A percentile compares a stretch with the other conserved stretches of the same genome.
These are phyloP conservation scores for Inonotus hispidus DNA, from an alignment of 1,284 basidiomycete species.

Conservation along the genomic window DNA sequence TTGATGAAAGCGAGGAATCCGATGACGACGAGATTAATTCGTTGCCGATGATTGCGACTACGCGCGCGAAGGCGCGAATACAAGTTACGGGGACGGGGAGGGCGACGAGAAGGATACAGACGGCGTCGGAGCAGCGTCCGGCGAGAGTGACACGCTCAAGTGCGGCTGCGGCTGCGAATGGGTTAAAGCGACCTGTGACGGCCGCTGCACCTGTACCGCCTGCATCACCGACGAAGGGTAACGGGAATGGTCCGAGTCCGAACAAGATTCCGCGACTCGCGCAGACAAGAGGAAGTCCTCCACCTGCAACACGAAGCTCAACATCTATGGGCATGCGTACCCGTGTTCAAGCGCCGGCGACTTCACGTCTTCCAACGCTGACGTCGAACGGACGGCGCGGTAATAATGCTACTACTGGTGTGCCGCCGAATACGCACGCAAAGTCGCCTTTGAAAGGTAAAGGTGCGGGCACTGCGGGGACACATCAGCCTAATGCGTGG, in stretches of 20 bases:
- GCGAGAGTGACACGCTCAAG: conserved; percentile 70
- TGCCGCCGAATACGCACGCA: conserved; percentile 49
- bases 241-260: conserved; percentile 41
- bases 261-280: conserved; percentile 76
- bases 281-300: conserved; percentile 29
- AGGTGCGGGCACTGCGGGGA: conserved; percentile 21
- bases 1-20: conserved; percentile 44
- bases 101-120: conserved; percentile 38
- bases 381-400: conserved; percentile 43
- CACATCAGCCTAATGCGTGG: conserved; percentile 52
- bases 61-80: conserved; percentile 9
- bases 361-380: conserved; percentile 68
- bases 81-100: conserved; percentile 29
- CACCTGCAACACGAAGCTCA: conserved; percentile 16
- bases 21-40: conserved; percentile 52
- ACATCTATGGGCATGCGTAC: conserved; percentile 17
- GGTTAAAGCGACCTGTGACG: conserved; percentile 33
- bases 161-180: conserved; percentile 44
- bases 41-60: conserved; percentile 53
- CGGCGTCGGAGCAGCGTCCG: conserved; percentile 63
- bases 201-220: conserved; percentile 25
- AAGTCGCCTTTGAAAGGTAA: conserved; percentile 1
- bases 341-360: conserved; percentile 52
- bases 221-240: conserved; percentile 34
- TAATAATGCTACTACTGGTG: conserved; percentile 41